phyloP scores from a whole-genome alignment of 192 early-diverging fungal species.

The Linnemannia exigua region DNA sequence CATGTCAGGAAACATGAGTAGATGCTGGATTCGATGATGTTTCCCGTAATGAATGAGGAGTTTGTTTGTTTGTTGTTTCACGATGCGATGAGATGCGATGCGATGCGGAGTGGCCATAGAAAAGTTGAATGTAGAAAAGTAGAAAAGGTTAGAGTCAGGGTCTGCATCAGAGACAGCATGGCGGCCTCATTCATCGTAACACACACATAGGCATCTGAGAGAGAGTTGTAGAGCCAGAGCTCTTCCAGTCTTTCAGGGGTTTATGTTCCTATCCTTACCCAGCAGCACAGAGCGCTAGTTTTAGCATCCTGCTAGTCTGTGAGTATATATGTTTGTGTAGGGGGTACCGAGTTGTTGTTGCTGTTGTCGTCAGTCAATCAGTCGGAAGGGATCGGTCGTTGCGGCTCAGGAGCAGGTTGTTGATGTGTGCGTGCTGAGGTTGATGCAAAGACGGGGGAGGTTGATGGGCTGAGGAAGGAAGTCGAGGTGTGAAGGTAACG shows the following conservation, averaged over 20 bases:
- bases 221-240: background rate
- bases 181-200: background rate
- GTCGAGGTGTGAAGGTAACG: background rate
- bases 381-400: too few species aligned
- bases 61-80: background rate
- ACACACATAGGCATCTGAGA: background rate
- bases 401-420: too few species aligned
- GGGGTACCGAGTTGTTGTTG: background rate
- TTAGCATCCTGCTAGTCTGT: conserved; percentile 30
- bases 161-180: background rate
- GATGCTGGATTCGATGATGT: conserved; percentile 67
- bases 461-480: background rate
- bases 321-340: background rate
- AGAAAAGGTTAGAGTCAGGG: background rate
- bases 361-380: background rate
- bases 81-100: background rate
- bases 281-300: conserved; percentile 47
- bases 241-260: background rate
- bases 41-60: background rate
- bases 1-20: conserved; percentile 97
- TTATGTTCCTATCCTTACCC: conserved; percentile 23
- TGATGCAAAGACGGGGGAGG: too few species aligned
- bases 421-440: too few species aligned
- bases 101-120: background rate
- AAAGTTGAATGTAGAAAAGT: background rate